These are phyloP conservation scores for Aspergillus viridinutans DNA, from an alignment of 2,329 filamentous ascomycete genomes.

Conservation along the genomic window DNA sequence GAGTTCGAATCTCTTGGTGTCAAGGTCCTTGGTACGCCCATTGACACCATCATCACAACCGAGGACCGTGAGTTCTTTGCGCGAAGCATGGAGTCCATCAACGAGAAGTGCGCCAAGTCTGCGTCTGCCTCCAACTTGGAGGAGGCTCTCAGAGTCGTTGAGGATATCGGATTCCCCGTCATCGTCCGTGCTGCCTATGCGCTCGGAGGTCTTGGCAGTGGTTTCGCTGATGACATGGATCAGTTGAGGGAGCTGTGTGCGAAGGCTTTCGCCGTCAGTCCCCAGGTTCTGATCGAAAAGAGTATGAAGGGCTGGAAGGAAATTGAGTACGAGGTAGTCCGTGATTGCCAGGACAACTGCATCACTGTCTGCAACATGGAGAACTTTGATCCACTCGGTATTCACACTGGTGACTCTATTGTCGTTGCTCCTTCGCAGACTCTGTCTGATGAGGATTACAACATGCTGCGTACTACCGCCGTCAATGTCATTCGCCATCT, in stretches of 20 bases:
- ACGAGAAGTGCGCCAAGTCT: slow-evolving; percentile 96
- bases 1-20: slow-evolving; percentile 92
- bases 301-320: slow-evolving; percentile 99
- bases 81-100: slow-evolving; percentile 96
- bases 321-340: slow-evolving; percentile 97
- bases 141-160: slow-evolving; percentile 82
- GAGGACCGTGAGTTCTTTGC: slow-evolving; percentile 97
- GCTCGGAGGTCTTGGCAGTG: slow-evolving; percentile 88
- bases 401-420: slow-evolving; percentile 97
- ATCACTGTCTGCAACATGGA: slow-evolving; percentile 99
- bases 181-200: slow-evolving; percentile 97
- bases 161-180: slow-evolving; percentile 91
- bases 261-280: slow-evolving; percentile 91
- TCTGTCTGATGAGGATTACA: slow-evolving; percentile 95
- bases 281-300: slow-evolving; percentile 92
- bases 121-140: slow-evolving; percentile 85
- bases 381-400: slow-evolving; percentile 97
- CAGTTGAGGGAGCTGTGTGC: slow-evolving; percentile 84
- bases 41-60: slow-evolving; percentile 97
- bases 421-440: slow-evolving; percentile 97
- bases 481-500: slow-evolving; percentile 96
- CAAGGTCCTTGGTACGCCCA: slow-evolving; percentile 90
- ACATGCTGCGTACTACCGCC: slow-evolving; percentile 95
- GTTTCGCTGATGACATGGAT: slow-evolving; percentile 83
- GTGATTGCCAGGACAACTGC: slow-evolving; percentile 93